Conservation (phyloP, 2,329 filamentous ascomycete genomes). For the Fusarium torulosum region DNA sequence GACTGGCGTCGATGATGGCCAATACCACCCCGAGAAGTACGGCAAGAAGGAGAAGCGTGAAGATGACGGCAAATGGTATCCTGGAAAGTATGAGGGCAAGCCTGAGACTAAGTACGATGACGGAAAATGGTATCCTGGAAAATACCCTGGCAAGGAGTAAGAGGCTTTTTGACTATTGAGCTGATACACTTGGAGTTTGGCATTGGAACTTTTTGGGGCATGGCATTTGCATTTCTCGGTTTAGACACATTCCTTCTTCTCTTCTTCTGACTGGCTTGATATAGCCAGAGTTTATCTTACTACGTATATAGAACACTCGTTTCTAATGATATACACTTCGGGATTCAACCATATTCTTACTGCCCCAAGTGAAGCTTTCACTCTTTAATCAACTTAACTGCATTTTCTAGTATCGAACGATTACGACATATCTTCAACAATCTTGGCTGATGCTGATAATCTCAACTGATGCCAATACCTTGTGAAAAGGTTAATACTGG, state of each 20-base stretch:
- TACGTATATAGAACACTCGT: conserved; percentile 11
- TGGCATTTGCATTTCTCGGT: neutral
- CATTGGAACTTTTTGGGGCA: neutral
- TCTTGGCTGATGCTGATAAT: too few relatives aligned
- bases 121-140: conserved; percentile 33
- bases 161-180: neutral
- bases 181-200: conserved; percentile 13
- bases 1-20: conserved; percentile 16
- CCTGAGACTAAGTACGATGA: conserved; percentile 12
- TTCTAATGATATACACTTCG: neutral
- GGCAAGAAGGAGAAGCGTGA: conserved; percentile 15
- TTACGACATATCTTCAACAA: too few relatives aligned
- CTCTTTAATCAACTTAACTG: neutral
- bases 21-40: conserved; percentile 35
- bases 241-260: conserved; percentile 10
- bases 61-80: conserved; percentile 16
- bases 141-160: conserved; percentile 35
- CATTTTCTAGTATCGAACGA: too few relatives aligned
- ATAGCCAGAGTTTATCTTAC: neutral
- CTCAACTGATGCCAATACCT: too few relatives aligned
- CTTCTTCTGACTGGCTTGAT: neutral
- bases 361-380: neutral
- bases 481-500: too few relatives aligned
- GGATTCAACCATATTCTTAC: rapidly evolving
- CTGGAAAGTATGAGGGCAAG: conserved; percentile 21